Evolutionary conservation across 2,329 filamentous ascomycete species (phyloP), one percentile per base, ranked within the genome.

Genomic region (Colletotrichum orbiculare): DNA sequence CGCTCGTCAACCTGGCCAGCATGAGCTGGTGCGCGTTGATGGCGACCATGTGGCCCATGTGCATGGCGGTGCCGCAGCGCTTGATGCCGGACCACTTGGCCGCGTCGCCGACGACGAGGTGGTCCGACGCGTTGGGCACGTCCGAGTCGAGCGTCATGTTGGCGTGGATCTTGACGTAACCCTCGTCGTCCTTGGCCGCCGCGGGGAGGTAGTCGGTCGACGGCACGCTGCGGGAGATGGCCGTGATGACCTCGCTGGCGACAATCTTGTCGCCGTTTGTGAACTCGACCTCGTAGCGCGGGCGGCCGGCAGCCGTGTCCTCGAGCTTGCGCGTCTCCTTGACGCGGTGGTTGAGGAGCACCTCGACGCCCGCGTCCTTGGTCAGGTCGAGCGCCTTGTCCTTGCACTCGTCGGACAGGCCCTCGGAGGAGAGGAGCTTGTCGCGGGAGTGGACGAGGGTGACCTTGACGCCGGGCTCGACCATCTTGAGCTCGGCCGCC

Each of bases 41-140:
- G 7, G 87, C 91, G 3, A 86, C 85, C 66, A 85, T 82, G 71
- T 89, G 86, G 42, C 91, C 92, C 81, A 89, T 88, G 72, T 91
- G 86, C 85, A 94, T 92, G 39, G 92, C 92, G 13, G 83, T 86
- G 33, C 92, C 91, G 71, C 89, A 92, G 48, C 92, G 89, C 81
- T 93, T 94, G 79, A 95, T 93, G 47, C 91, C 91, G 0, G 89
- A 85, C 91, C 92, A 94, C 52, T 81, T 79, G 38, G 85, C 85
- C 13, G 91, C 79, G 73, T 95, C 92, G 13, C 92, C 92, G 33
- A 87, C 82, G 11, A 88, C 91, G 71, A 90, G 91, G 74, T 94
- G 91, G 35, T 77, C 76, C 0, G 80, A 77, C 11, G 85, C 76
- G 68, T 92, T 90, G 5, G 88, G 82, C 0, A 86, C 79, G 0